A percentile compares a stretch with the other conserved stretches of the same genome.
These are phyloP conservation scores for Vitis hybrid DNA, from an alignment of 177 flowering plant genomes.

Conservation along the genomic window DNA sequence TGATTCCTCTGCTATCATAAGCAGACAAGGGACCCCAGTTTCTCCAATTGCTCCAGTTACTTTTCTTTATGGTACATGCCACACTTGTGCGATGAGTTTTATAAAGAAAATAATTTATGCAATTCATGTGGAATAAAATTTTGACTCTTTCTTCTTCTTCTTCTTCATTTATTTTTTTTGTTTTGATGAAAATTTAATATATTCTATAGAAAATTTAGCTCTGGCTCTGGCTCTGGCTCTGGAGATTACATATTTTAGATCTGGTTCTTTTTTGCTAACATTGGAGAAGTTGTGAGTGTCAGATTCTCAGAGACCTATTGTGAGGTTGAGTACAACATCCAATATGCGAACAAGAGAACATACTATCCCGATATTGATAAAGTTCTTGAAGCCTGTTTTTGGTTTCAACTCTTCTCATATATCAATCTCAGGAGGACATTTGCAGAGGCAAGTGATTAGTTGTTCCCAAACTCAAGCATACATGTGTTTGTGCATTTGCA, in stretches of 20 bases:
- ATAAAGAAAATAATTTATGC: not conserved
- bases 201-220: not conserved
- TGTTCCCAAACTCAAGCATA: not conserved
- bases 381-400: constrained; percentile 81
- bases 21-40: constrained; percentile 76
- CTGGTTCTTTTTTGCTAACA: constrained; percentile 9
- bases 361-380: constrained; percentile 48
- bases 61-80: constrained; percentile 76
- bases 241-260: not conserved
- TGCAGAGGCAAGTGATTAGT: constrained; percentile 56
- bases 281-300: constrained; percentile 13
- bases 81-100: not conserved
- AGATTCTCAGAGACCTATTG: constrained; percentile 80
- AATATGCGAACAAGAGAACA: constrained; percentile 60
- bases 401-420: constrained; percentile 77
- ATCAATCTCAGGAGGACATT: constrained; percentile 69
- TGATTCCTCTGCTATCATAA: constrained; percentile 48
- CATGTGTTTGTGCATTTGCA: too few relatives aligned
- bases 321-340: constrained; percentile 74
- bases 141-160: not conserved
- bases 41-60: constrained; percentile 77
- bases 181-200: not conserved
- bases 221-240: not conserved
- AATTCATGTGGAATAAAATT: not conserved
- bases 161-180: not conserved